These are phyloP conservation scores for Xylariales sp. DNA, from an alignment of 2,329 filamentous ascomycete species.

Conservation along the genomic window DNA sequence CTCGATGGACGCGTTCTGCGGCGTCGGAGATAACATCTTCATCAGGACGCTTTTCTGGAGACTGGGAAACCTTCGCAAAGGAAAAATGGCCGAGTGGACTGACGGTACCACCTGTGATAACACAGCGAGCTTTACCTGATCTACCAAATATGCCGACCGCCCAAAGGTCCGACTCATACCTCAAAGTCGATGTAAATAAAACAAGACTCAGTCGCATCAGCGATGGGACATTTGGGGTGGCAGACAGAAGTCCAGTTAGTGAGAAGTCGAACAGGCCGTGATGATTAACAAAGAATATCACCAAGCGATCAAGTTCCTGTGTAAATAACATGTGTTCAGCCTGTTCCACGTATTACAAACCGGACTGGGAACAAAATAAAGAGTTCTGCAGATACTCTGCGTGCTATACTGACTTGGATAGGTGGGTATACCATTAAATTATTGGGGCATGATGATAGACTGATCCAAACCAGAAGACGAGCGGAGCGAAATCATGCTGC, in stretches of 20 bases:
- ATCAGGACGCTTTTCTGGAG: slow-evolving; percentile 4
- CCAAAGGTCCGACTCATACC: background rate
- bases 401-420: no score
- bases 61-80: slow-evolving; percentile 9
- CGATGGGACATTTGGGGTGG: slow-evolving; percentile 11
- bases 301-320: no score
- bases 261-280: slow-evolving; percentile 2
- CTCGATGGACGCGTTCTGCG: slow-evolving; percentile 5
- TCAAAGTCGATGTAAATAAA: slow-evolving; percentile 1
- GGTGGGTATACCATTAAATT: no score
- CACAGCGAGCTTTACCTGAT: background rate
- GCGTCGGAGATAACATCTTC: slow-evolving; percentile 5
- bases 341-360: no score
- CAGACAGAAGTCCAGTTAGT: slow-evolving; percentile 1
- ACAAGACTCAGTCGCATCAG: slow-evolving; percentile 4
- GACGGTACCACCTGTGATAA: slow-evolving; percentile 5
- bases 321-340: no score
- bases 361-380: no score
- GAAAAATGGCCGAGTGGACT: slow-evolving; percentile 9
- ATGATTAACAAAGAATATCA: no score
- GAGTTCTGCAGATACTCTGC: no score
- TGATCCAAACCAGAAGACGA: no score
- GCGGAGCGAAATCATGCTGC: no score
- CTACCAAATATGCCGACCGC: slow-evolving; percentile 2
- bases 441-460: no score